These are phyloP conservation scores for Brettanomyces bruxellensis DNA, from an alignment of 805 yeast species.

Conservation along the genomic window DNA sequence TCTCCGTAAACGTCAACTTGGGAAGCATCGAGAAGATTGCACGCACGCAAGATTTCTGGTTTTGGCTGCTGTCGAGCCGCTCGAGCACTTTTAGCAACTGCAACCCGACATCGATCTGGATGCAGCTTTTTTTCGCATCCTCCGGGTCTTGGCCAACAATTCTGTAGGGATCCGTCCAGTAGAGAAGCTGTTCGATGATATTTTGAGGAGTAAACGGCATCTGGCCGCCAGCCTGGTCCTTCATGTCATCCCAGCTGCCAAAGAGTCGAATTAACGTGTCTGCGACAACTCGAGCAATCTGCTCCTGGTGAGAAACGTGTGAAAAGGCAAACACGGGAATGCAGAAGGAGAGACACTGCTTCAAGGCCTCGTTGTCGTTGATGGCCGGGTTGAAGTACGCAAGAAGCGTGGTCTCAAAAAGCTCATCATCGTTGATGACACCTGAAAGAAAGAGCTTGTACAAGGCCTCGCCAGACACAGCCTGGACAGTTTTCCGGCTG, in stretches of 20 bases:
- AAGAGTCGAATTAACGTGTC: conserved; percentile 58
- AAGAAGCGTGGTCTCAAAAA: conserved; percentile 61
- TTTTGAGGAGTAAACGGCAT: conserved; percentile 34
- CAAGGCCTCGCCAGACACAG: conserved; percentile 77
- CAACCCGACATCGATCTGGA: conserved; percentile 48
- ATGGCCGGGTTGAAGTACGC: conserved; percentile 70
- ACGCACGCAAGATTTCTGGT: conserved; percentile 43
- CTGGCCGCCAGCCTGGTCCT: conserved; percentile 20
- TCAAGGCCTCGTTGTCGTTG: conserved; percentile 50
- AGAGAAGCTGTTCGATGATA: conserved; percentile 61
- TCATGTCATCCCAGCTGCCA: conserved; percentile 29
- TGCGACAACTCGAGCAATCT: conserved; percentile 53
- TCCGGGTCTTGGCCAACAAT: conserved; percentile 41
- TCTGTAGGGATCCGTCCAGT: conserved; percentile 79
- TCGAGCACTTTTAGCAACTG: conserved; percentile 45
- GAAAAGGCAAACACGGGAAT: conserved; percentile 83
- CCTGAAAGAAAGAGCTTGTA: conserved; percentile 78
- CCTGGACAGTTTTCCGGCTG: conserved; percentile 58
- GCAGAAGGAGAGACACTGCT: conserved; percentile 79
- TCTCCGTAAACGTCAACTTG: conserved; percentile 35
- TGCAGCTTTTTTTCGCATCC: conserved; percentile 31
- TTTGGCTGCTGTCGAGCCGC: conserved; percentile 38
- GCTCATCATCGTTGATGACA: conserved; percentile 57
- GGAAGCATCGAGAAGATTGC: conserved; percentile 42
- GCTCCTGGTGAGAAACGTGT: conserved; percentile 59